Conservation (phyloP, 2,329 filamentous ascomycete species). For the Aureobasidium sp. region DNA sequence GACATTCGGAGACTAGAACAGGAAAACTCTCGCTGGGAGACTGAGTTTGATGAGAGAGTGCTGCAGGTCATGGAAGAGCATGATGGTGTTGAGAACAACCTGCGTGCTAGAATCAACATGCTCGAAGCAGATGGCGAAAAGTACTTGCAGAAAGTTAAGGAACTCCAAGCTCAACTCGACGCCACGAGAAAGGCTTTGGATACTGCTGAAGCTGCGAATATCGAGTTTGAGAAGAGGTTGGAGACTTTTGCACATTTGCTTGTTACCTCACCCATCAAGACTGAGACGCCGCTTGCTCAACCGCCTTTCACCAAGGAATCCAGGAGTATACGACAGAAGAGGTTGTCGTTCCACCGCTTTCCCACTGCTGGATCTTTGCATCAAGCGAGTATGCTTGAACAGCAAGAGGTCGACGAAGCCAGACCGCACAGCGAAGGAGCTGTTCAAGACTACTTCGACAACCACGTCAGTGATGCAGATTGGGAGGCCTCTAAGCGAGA, state of each 20-base stretch:
- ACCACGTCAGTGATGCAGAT: slow-evolving; percentile 10
- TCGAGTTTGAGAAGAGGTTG: slow-evolving; percentile 41
- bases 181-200: slow-evolving; percentile 34
- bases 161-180: slow-evolving; percentile 38
- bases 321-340: slow-evolving; percentile 21
- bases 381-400: background rate
- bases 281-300: slow-evolving; percentile 28
- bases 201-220: slow-evolving; percentile 38
- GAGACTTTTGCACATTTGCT: slow-evolving; percentile 43
- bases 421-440: slow-evolving; percentile 7
- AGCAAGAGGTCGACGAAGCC: slow-evolving; percentile 1
- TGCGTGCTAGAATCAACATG: slow-evolving; percentile 32
- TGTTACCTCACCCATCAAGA: slow-evolving; percentile 39
- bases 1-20: slow-evolving; percentile 38
- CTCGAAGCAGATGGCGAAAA: slow-evolving; percentile 36
- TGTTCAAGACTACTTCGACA: slow-evolving; percentile 8
- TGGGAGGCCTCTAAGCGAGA: slow-evolving; percentile 20
- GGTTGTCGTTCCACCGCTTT: slow-evolving; percentile 36
- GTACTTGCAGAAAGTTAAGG: slow-evolving; percentile 33
- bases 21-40: slow-evolving; percentile 42
- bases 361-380: slow-evolving; percentile 34
- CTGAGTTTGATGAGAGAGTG: slow-evolving; percentile 39
- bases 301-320: slow-evolving; percentile 26
- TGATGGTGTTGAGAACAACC: slow-evolving; percentile 30
- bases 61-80: slow-evolving; percentile 36